phyloP scores from a whole-genome alignment of 345 rosid species.

The Eucalyptus camaldulensis region DNA sequence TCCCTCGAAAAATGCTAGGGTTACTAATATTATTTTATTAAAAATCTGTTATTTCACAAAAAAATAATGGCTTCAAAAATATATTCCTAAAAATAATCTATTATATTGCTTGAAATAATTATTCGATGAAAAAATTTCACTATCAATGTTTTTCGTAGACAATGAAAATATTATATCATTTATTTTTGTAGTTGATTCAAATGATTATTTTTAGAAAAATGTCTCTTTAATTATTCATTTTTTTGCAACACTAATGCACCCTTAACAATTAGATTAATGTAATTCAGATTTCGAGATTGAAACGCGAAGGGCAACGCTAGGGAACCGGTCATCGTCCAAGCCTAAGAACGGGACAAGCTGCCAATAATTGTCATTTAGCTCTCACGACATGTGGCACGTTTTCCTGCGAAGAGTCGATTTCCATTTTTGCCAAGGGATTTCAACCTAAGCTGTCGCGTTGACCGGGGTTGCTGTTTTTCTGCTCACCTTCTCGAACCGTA shows the following conservation, averaged over 20 bases:
- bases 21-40: background rate
- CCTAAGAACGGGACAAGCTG: background rate
- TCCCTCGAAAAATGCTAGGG: background rate
- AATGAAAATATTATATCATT: no score
- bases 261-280: background rate
- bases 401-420: background rate
- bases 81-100: background rate
- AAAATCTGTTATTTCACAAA: background rate
- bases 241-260: background rate
- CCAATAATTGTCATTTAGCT: background rate
- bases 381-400: background rate
- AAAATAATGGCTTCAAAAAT: no score
- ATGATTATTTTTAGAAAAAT: background rate
- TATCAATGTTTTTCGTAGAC: no score
- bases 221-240: background rate
- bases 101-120: no score
- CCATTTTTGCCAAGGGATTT: background rate
- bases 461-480: background rate
- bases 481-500: background rate
- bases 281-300: background rate
- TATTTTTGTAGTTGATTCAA: no score
- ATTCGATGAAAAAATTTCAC: background rate
- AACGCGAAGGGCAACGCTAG: background rate
- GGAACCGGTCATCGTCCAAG: background rate
- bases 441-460: background rate